phyloP scores from a whole-genome alignment of 768 basidiomycete genomes.

The Rubroboletus pulcherrimus region DNA sequence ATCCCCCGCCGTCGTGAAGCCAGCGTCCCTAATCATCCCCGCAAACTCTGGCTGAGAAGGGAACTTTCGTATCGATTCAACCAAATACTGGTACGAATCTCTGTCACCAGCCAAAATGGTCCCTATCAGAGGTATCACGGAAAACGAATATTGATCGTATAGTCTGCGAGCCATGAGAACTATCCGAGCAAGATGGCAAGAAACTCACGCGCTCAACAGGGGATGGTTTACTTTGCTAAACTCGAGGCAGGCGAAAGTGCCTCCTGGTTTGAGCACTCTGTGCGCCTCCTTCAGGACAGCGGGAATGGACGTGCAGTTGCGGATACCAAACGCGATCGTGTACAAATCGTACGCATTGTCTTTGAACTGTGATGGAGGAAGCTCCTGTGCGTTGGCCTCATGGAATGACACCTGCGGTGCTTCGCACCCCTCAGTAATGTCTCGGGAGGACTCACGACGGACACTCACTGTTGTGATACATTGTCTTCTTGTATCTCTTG shows the following conservation, averaged over 20 bases:
- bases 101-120: conserved; percentile 95
- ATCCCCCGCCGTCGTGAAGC: conserved; percentile 70
- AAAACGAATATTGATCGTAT: conserved; percentile 96
- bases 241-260: conserved; percentile 92
- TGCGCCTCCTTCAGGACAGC: conserved; percentile 85
- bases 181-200: background rate
- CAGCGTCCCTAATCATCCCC: conserved; percentile 81
- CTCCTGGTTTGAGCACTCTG: conserved; percentile 94
- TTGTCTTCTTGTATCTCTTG: conserved; percentile 89
- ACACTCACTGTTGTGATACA: conserved; percentile 92
- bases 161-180: conserved; percentile 44
- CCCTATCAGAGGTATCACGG: conserved; percentile 91
- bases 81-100: conserved; percentile 94
- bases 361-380: conserved; percentile 63
- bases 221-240: conserved; percentile 93
- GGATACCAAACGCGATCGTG: conserved; percentile 97
- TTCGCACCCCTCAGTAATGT: conserved; percentile 29
- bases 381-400: conserved; percentile 86
- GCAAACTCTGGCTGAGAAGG: conserved; percentile 87
- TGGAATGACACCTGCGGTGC: conserved; percentile 92
- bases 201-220: conserved; percentile 73
- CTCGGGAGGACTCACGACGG: background rate
- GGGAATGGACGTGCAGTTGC: conserved; percentile 93
- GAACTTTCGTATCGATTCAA: conserved; percentile 95
- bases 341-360: conserved; percentile 91